Evolutionary conservation across 2,329 filamentous ascomycete genomes (phyloP), one percentile per base, ranked within the genome.

Genomic region (Nigrospora osmanthi): DNA sequence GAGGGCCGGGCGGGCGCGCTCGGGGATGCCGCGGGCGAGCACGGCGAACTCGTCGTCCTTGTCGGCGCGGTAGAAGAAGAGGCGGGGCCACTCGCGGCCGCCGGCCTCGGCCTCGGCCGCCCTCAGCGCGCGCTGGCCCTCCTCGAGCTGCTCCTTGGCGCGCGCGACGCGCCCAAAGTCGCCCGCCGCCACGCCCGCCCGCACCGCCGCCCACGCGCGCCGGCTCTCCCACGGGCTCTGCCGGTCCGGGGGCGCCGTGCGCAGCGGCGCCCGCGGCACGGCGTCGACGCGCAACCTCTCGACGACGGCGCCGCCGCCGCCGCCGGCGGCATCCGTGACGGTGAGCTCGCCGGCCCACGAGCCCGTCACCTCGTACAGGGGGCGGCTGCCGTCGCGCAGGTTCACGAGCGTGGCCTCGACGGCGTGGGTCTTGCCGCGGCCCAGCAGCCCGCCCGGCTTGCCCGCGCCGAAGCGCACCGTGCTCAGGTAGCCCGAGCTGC

Each of bases 351-450:
- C 49, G 14, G 49, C 56, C 58, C 58, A 60, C 44, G 58, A 54
- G 10, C 58, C 58, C 5, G 44, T 45, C 12, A 59, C 28, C 35
- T 58, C 50, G 35, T 51, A 76, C 11, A 57, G 33, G 1, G 43
- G 32, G 34, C 46, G 41, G 3, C 44, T 38, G 12, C 35, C 38
- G 10, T 53, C 41, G 11, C 54, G 15, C 3, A 55, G 30, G 35
- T 48, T 47, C 16, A 45, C 47, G 6, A 59, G 35, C 33, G 50
- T 49, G 5, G 58, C 58, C 28, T 46, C 50, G n/a, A 60, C 52
- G 11, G 49, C 44, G 16, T 59, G 56, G 42, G 48, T 52, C 5
- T 38, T 36, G 5, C 54, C 49, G 4, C 12, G 11, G 9, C 17
- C 15, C 11, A 15, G 30, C 19, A n/a, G 15, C 19, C 33, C 35